Percentiles rank a stretch among this genome's conserved stretches.
Conservation (phyloP, 2,329 filamentous ascomycete species). For the Aspergillus chevalieri region DNA sequence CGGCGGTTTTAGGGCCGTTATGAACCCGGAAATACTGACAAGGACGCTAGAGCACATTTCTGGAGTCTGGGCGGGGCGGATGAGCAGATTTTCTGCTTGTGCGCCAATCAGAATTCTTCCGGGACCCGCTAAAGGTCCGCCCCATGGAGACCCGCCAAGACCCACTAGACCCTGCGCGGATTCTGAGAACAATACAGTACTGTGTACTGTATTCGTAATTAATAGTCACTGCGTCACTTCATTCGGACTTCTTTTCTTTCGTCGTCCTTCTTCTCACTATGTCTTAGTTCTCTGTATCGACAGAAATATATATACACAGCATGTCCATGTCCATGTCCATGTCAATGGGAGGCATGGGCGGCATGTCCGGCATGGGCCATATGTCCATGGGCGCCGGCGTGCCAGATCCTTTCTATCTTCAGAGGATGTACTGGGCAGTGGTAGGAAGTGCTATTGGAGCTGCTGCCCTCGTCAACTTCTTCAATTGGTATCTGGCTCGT, state of each 20-base stretch:
- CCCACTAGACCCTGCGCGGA: no score
- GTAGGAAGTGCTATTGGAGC: slow-evolving; percentile 36
- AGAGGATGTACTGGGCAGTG: slow-evolving; percentile 50
- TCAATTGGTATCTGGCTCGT: slow-evolving; percentile 44
- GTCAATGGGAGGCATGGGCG: slow-evolving; percentile 17
- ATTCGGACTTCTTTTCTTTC: background rate
- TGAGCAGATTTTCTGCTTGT: slow-evolving; percentile 1
- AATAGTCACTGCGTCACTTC: background rate
- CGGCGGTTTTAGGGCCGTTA: background rate
- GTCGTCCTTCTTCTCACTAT: background rate
- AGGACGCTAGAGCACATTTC: slow-evolving; percentile 14
- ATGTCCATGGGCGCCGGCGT: slow-evolving; percentile 41
- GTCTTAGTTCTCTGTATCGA: no score
- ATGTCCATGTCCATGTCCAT: slow-evolving; percentile 7
- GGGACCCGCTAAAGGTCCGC: background rate
- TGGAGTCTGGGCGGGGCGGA: slow-evolving; percentile 1
- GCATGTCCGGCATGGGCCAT: slow-evolving; percentile 26
- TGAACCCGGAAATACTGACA: slow-evolving; percentile 1
- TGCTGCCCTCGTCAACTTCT: slow-evolving; percentile 32
- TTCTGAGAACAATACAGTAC: no score
- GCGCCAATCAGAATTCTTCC: background rate
- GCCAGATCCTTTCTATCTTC: slow-evolving; percentile 43
- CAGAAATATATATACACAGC: no score
- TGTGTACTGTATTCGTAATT: no score
- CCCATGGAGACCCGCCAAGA: background rate